Evolutionary conservation across 2,329 filamentous ascomycete species (phyloP).

Genomic region (Hypoxylon rubiginosum): DNA sequence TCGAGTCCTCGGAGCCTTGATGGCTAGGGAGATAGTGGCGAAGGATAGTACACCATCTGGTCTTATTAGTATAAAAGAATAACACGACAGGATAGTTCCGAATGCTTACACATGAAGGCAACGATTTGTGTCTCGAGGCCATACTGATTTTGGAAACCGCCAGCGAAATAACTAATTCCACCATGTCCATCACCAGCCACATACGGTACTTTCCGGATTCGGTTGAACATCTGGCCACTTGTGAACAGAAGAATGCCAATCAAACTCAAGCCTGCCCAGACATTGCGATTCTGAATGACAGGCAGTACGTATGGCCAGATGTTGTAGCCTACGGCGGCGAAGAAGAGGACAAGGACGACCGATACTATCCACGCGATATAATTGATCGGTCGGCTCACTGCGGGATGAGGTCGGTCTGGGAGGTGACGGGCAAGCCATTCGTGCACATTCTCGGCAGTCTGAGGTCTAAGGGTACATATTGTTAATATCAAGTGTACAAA

Average conservation of each 20-base stretch:
- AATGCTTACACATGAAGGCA: slow-evolving; percentile 86
- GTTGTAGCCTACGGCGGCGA: slow-evolving; percentile 76
- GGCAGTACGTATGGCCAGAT: slow-evolving; percentile 85
- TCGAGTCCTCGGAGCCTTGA: slow-evolving; percentile 91
- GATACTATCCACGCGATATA: slow-evolving; percentile 80
- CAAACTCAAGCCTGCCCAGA: slow-evolving; percentile 92
- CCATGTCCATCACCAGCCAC: slow-evolving; percentile 87
- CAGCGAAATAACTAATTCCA: slow-evolving; percentile 89
- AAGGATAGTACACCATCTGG: slow-evolving; percentile 82
- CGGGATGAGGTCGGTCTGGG: slow-evolving; percentile 81
- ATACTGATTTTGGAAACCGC: slow-evolving; percentile 92
- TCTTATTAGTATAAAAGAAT: slow-evolving; percentile 43
- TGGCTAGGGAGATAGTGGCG: slow-evolving; percentile 87
- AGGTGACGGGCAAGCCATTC: slow-evolving; percentile 84
- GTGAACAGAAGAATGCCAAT: slow-evolving; percentile 93
- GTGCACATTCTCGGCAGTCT: slow-evolving; percentile 82
- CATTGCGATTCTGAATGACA: slow-evolving; percentile 86
- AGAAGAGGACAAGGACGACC: slow-evolving; percentile 77
- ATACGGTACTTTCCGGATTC: slow-evolving; percentile 96
- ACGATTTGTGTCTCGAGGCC: slow-evolving; percentile 96
- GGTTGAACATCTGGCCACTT: slow-evolving; percentile 99
- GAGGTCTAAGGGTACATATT: slow-evolving; percentile 65
- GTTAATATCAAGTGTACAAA: slow-evolving; percentile 35
- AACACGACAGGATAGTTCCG: slow-evolving; percentile 10
- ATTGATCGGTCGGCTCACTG: slow-evolving; percentile 88